Evolutionary conservation across 225 moss, liverwort and hornwort genomes (phyloP).

Genomic region (Neckera pumila): DNA sequence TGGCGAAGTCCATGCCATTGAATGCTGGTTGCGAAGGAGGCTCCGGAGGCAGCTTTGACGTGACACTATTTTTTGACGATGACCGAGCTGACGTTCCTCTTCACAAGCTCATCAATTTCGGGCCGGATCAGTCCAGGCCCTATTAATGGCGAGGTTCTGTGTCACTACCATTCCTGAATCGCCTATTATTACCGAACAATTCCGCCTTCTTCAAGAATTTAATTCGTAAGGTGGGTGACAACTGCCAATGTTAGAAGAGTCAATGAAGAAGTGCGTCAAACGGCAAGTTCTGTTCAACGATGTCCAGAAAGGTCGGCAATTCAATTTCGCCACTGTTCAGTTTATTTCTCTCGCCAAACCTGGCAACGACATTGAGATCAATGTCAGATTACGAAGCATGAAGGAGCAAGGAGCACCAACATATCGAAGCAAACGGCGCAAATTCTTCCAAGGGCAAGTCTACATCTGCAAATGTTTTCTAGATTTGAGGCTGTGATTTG

Average conservation of each 20-base stretch:
- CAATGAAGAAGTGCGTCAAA: not conserved
- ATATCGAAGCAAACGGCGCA: not conserved
- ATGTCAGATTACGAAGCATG: not conserved
- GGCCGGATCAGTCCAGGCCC: not conserved
- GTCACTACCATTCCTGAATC: not conserved
- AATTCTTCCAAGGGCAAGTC: not conserved
- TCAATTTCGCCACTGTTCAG: not conserved
- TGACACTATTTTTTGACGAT: conserved; percentile 10
- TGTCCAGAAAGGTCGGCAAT: not conserved
- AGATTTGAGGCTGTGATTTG: not conserved
- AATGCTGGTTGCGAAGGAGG: not conserved
- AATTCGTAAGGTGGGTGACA: not conserved
- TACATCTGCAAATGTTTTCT: not conserved
- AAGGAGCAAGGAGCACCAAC: not conserved
- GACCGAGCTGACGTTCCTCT: not conserved
- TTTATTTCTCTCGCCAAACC: not conserved
- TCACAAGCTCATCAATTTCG: conserved; percentile 19
- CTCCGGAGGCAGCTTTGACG: conserved; percentile 5
- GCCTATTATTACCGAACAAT: not conserved
- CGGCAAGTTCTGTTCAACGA: not conserved
- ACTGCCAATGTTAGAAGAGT: not conserved
- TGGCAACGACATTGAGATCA: not conserved
- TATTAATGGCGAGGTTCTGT: not conserved
- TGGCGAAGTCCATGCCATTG: conserved; percentile 3
- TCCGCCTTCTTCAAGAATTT: not conserved